Evolutionary conservation across 140 eudicot species (phyloP), one percentile per base, ranked within the genome.

Genomic region (Ambrosia hybrid): DNA sequence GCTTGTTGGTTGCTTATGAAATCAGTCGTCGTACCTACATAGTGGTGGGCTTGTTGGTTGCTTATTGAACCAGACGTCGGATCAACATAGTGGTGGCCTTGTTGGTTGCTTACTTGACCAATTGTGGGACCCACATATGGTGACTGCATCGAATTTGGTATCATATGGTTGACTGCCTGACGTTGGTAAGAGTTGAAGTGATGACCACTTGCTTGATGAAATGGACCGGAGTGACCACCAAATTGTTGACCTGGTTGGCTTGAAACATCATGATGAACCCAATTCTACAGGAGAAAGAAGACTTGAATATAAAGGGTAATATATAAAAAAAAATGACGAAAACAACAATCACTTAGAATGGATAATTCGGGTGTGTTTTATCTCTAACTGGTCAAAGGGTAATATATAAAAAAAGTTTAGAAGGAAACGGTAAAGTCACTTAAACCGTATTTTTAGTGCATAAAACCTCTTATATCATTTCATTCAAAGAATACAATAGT

Each of bases 141-240:
- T 79, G 89, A 33, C 48, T 71, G 80, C 53, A 46, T 37, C 4
- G 73, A 13, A 63, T 69, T 78, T 21, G 85, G 77, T 51, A 56
- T 34, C 76, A 81, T 74, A 15, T 63, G 82, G 79, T 80, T 81
- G 17, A 53, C 52, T 38, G 70, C 52, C 48, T 43, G 83, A 11
- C 63, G 88, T 73, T 63, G 91, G 65, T 67, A 65, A 5, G 77
- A 61, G 26, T 72, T 72, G 37, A 72, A 55, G 67, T 17, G 76
- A 64, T 79, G 78, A 38, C 73, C 61, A 64, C 14, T 81, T 16
- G 76, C 83, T 16, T 38, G 73, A 21, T 21, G 26, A 21, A 21
- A 21, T 21, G 26, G 26, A 21, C 26, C 26, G 26, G 26, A 21
- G 26, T 21, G 26, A 21, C 26, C 26, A 21, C 26, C 26, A 21